Evolutionary conservation across 1,139 yeast species (phyloP).

Genomic region (Candida sp.): DNA sequence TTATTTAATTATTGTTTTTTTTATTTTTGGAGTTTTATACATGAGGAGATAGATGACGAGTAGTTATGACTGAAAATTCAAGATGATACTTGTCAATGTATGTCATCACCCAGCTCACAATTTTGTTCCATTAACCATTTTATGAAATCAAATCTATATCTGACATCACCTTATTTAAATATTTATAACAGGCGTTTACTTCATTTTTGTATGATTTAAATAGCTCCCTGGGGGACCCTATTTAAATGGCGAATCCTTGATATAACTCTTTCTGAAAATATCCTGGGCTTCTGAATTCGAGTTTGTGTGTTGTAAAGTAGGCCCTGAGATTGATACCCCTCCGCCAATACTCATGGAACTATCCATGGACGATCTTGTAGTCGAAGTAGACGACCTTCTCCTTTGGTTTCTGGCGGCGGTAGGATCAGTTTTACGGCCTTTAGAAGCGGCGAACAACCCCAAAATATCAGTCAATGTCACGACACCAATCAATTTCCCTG

Average conservation of each 20-base stretch:
- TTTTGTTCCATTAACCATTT: no score
- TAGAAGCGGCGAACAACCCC: slow-evolving; percentile 71
- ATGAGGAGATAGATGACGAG: no score
- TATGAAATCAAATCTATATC: no score
- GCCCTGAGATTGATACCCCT: not conserved
- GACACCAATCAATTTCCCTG: slow-evolving; percentile 85
- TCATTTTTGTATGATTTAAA: no score
- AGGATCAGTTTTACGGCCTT: slow-evolving; percentile 74
- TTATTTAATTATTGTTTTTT: no score
- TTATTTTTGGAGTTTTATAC: no score
- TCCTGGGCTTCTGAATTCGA: slow-evolving; percentile 4
- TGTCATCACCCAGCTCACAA: no score
- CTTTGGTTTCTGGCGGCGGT: slow-evolving; percentile 83
- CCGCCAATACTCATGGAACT: slow-evolving; percentile 12
- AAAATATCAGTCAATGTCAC: slow-evolving; percentile 87
- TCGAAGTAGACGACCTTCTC: slow-evolving; percentile 59
- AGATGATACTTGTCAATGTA: no score
- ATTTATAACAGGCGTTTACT: no score
- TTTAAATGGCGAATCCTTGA: slow-evolving; percentile 4
- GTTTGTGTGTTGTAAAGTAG: slow-evolving; percentile 1
- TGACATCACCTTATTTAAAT: no score
- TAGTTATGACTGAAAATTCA: no score
- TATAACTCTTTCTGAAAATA: slow-evolving; percentile 9
- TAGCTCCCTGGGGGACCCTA: not conserved
- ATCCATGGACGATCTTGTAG: slow-evolving; percentile 38